Conservation (phyloP, 2,329 filamentous ascomycete species). For the Eurotiales sp. region DNA sequence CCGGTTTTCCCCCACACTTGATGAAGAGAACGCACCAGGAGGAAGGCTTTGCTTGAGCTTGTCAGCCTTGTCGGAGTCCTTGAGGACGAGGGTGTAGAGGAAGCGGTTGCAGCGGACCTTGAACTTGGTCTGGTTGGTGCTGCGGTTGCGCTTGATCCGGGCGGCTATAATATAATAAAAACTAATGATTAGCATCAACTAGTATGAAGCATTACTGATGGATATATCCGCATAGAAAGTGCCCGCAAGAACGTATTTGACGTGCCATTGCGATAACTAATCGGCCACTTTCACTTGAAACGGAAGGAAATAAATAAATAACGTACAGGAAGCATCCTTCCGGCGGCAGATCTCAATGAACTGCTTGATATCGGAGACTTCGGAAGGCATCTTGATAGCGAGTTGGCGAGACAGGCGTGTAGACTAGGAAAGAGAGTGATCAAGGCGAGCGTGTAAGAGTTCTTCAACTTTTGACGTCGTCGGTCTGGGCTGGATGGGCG, state of each 20-base stretch:
- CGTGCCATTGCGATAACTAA: no score
- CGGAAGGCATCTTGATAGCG: constrained; percentile 89
- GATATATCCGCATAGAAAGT: no score
- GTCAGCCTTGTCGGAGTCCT: constrained; percentile 99
- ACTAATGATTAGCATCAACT: constrained; percentile 1
- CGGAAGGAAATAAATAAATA: constrained; percentile 18
- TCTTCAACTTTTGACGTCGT: constrained; percentile 13
- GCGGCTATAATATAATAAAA: constrained; percentile 62
- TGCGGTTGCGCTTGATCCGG: constrained; percentile 94
- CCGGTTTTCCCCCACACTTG: background rate
- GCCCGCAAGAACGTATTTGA: no score
- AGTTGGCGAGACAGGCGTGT: constrained; percentile 16
- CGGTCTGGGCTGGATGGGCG: constrained; percentile 2
- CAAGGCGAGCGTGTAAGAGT: background rate
- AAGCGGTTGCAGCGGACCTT: constrained; percentile 98
- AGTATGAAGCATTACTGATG: no score
- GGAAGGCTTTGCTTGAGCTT: constrained; percentile 99
- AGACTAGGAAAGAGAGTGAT: background rate
- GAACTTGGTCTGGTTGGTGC: constrained; percentile 95
- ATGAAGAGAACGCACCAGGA: constrained; percentile 67
- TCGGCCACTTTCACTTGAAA: background rate
- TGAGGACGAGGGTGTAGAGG: constrained; percentile 97
- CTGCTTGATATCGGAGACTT: constrained; percentile 98
- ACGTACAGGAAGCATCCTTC: constrained; percentile 99
- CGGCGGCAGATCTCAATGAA: constrained; percentile 99